phyloP scores from a whole-genome alignment of 495 filamentous ascomycete species.

The Tuber magnatum region DNA sequence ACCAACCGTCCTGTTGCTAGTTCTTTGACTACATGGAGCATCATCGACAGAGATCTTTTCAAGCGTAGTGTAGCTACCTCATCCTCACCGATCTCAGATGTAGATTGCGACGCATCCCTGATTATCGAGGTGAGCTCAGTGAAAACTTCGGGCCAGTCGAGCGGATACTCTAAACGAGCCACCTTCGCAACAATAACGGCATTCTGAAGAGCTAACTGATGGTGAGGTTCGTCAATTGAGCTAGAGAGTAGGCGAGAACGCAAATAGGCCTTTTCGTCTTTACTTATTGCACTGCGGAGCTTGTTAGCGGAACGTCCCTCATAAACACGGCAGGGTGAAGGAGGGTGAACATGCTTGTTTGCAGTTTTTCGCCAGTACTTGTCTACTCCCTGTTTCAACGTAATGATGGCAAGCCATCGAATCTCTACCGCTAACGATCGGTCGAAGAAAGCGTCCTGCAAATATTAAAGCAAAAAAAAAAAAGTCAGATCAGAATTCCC shows the following conservation, averaged over 20 bases:
- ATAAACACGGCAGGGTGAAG: not conserved
- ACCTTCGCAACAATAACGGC: constrained; percentile 82
- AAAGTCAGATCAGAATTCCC: not conserved
- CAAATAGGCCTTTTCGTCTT: constrained; percentile 67
- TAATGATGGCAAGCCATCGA: constrained; percentile 83
- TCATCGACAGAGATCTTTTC: constrained; percentile 62
- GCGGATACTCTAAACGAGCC: constrained; percentile 76
- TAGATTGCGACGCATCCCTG: constrained; percentile 49
- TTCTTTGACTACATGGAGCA: constrained; percentile 84
- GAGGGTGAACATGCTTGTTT: constrained; percentile 47
- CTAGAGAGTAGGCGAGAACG: constrained; percentile 64
- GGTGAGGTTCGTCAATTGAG: constrained; percentile 64
- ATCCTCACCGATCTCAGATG: constrained; percentile 38
- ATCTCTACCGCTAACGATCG: constrained; percentile 63
- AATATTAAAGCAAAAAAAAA: constrained; percentile 12
- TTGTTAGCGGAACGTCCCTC: constrained; percentile 29
- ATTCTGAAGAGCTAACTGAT: constrained; percentile 71
- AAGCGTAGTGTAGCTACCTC: constrained; percentile 48
- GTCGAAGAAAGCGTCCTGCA: constrained; percentile 69
- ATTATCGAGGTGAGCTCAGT: constrained; percentile 55
- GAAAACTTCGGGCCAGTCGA: constrained; percentile 66
- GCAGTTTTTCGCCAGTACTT: constrained; percentile 80
- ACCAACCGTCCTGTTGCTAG: constrained; percentile 68
- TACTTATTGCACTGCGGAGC: constrained; percentile 55
- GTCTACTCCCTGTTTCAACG: constrained; percentile 92